phyloP scores from a whole-genome alignment of 345 rosid genomes.

The Theobroma cacao region DNA sequence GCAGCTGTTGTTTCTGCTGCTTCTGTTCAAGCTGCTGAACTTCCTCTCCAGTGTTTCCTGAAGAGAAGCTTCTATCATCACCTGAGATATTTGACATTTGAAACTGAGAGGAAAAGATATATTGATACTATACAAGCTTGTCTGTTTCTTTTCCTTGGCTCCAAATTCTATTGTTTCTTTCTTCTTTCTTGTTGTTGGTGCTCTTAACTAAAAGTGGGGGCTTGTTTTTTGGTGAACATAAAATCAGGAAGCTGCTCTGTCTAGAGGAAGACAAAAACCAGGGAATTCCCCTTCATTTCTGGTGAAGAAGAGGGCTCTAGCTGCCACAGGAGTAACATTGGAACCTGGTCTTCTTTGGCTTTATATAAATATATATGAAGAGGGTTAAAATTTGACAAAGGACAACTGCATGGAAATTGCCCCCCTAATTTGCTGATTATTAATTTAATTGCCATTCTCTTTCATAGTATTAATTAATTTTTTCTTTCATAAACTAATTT shows the following conservation, averaged over 20 bases:
- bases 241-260: constrained; percentile 33
- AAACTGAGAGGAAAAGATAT: neutral
- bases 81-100: constrained; percentile 61
- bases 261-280: constrained; percentile 38
- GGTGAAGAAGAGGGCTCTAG: constrained; percentile 12
- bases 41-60: constrained; percentile 55
- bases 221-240: constrained; percentile 29
- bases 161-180: constrained; percentile 15
- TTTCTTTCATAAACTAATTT: neutral
- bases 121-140: neutral
- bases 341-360: constrained; percentile 55
- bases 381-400: constrained; percentile 13
- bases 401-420: constrained; percentile 16
- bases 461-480: neutral
- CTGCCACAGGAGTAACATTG: constrained; percentile 24
- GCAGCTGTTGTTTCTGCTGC: constrained; percentile 18
- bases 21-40: constrained; percentile 39
- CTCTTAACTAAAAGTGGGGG: constrained; percentile 8
- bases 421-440: constrained; percentile 6
- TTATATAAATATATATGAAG: constrained; percentile 31
- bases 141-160: neutral
- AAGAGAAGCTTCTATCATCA: constrained; percentile 70
- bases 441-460: constrained; percentile 8
- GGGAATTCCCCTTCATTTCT: constrained; percentile 38
- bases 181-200: constrained; percentile 14